Conservation (phyloP, 192 early-diverging fungal species). For the Endogone sp. region DNA sequence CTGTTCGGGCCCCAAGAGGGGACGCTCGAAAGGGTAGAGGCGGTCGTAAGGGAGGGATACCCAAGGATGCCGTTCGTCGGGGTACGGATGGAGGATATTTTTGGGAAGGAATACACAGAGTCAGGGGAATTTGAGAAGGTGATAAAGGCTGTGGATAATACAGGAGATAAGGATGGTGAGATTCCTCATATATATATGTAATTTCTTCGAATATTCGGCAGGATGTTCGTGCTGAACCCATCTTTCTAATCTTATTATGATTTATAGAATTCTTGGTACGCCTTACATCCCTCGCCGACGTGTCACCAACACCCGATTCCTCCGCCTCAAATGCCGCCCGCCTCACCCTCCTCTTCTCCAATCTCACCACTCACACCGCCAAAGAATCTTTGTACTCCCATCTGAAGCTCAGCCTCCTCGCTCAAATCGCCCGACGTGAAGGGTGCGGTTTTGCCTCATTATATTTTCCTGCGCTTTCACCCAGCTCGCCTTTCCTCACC, state of each 20-base stretch:
- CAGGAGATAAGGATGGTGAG: conserved; percentile 16
- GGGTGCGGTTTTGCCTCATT: too few relatives aligned
- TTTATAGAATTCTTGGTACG: conserved; percentile 14
- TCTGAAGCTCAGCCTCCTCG: conserved; percentile 56
- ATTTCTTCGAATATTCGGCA: conserved; percentile 12
- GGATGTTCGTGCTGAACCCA: conserved; percentile 3
- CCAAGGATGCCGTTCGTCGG: conserved; percentile 33
- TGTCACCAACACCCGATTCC: neutral
- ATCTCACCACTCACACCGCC: conserved; percentile 55
- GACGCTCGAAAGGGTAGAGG: conserved; percentile 31
- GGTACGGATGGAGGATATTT: conserved; percentile 64
- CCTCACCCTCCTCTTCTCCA: conserved; percentile 37
- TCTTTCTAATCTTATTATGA: neutral
- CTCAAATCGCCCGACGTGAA: conserved; percentile 43
- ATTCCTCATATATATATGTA: conserved; percentile 21
- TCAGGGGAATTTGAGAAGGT: conserved; percentile 26
- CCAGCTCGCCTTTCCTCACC: neutral
- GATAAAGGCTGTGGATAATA: conserved; percentile 24
- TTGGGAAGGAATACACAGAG: conserved; percentile 40
- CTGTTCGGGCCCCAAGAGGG: conserved; percentile 36
- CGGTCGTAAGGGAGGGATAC: conserved; percentile 34
- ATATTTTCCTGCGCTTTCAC: neutral
- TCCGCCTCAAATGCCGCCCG: neutral
- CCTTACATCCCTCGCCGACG: conserved; percentile 2
- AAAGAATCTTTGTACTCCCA: conserved; percentile 68